Evolutionary conservation across 179 eudicot genomes (phyloP).

Genomic region (Silene coronaria): DNA sequence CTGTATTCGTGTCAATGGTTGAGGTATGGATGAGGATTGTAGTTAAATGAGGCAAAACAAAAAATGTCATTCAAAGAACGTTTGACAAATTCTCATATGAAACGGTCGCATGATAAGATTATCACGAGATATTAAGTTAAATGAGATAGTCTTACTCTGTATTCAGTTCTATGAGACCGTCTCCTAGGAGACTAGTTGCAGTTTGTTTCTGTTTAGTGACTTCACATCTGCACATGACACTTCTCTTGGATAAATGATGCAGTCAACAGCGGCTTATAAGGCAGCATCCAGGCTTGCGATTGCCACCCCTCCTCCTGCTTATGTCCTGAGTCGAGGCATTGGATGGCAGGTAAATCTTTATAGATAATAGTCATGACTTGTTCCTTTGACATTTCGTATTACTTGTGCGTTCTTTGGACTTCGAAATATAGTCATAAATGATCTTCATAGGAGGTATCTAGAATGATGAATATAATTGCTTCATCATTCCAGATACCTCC

Average conservation of each 20-base stretch:
- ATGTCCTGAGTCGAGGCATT: constrained; percentile 93
- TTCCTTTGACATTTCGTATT: not conserved
- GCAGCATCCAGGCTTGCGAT: constrained; percentile 99
- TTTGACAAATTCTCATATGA: not conserved
- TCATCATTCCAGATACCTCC: too few species aligned
- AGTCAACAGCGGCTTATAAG: constrained; percentile 96
- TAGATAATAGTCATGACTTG: not conserved
- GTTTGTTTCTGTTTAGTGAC: not conserved
- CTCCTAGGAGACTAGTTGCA: not conserved
- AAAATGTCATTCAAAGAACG: not conserved
- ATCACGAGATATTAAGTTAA: too few species aligned
- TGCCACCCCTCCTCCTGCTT: constrained; percentile 99
- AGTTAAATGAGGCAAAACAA: too few species aligned
- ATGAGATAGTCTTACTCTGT: not conserved
- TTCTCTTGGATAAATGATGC: constrained; percentile 23
- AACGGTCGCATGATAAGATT: not conserved
- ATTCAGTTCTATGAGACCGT: not conserved
- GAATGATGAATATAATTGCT: too few species aligned
- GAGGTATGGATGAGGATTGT: constrained; percentile 48
- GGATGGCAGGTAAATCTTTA: constrained; percentile 83
- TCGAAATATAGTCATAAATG: too few species aligned
- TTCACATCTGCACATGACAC: not conserved
- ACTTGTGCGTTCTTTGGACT: too few species aligned
- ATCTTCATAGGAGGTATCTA: too few species aligned
- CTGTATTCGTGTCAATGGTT: constrained; percentile 90